Conservation (phyloP, 164 flowering plant species). For the Tetracentron sinense region DNA sequence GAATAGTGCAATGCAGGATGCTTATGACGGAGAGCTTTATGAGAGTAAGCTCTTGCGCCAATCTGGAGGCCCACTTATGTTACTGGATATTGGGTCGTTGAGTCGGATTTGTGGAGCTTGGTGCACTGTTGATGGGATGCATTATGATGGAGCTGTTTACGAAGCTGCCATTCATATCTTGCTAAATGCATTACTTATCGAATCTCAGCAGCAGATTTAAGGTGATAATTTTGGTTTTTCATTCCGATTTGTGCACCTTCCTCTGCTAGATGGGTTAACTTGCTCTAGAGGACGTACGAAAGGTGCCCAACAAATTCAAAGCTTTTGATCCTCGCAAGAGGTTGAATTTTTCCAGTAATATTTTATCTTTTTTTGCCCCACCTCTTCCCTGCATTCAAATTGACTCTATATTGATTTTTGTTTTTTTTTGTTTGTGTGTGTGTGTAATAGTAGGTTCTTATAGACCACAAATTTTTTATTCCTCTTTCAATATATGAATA, state of each 20-base stretch:
- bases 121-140: constrained; percentile 94
- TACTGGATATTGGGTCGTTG: constrained; percentile 58
- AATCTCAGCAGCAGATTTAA: constrained; percentile 72
- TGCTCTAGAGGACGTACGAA: no score
- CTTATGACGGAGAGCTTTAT: constrained; percentile 33
- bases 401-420: no score
- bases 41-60: constrained; percentile 60
- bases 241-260: constrained; percentile 1
- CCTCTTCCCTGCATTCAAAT: no score
- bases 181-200: constrained; percentile 83
- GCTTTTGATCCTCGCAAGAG: no score
- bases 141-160: constrained; percentile 70
- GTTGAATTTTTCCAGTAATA: no score
- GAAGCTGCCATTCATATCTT: constrained; percentile 77
- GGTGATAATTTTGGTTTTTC: not conserved
- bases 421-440: no score
- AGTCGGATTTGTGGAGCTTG: constrained; percentile 60
- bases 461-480: no score
- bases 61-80: constrained; percentile 62
- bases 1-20: no score
- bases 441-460: no score
- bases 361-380: no score
- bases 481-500: constrained; percentile 12
- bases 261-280: no score
- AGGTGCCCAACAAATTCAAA: no score